Base-by-base conservation (phyloP, 495 filamentous ascomycete species). In the Zalerion maritima region DNA sequence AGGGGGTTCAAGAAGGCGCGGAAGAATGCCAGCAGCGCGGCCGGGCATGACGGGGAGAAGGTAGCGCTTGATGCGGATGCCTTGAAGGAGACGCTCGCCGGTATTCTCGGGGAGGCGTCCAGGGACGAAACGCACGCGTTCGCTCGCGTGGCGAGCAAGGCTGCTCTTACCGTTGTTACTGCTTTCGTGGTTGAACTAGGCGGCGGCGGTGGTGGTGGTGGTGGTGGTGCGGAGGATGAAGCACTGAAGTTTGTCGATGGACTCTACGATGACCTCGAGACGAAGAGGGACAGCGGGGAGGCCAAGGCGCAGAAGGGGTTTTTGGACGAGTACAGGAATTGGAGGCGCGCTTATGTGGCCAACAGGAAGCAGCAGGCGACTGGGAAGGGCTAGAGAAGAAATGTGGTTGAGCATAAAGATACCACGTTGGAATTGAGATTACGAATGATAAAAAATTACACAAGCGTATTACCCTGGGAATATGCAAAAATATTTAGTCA, bases 41-140 rank as follows among this genome's bases (percentile, higher is more conserved):
- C 69, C 1, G 62, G 64, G 1, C 33, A 45, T n/a, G 39, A 58
- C 24, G 18, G 31, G 2, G 42, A 48, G 7, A 42, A 54, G 1
- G 29, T 43, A 1, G 55, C 61, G 10, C 20, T 52, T 4, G 54
- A 55, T 18, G 14, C 32, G 7, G 40, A 48, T n/a, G 42, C 41
- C 6, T 40, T 61, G 3, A 65, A 75, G 58, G 57, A 50, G 14
- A 53, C 85, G 2, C 53, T 97, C 26, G 49, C 55, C 32, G 58
- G 58, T 12, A 63, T 96, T 18, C 87, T 94, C 39, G 49, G 59
- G 12, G 78, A 91, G 52, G 80, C 78, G 2, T 56, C 60, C 15
- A 69, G 67, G 26, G 75, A 78, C 24, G 35, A 34, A 13, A 48
- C 61, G 10, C 62, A 69, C 24, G 54, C 54, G 8, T 69, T 64